These are phyloP conservation scores for Mycena maculata DNA, from an alignment of 768 basidiomycete species.

Conservation along the genomic window DNA sequence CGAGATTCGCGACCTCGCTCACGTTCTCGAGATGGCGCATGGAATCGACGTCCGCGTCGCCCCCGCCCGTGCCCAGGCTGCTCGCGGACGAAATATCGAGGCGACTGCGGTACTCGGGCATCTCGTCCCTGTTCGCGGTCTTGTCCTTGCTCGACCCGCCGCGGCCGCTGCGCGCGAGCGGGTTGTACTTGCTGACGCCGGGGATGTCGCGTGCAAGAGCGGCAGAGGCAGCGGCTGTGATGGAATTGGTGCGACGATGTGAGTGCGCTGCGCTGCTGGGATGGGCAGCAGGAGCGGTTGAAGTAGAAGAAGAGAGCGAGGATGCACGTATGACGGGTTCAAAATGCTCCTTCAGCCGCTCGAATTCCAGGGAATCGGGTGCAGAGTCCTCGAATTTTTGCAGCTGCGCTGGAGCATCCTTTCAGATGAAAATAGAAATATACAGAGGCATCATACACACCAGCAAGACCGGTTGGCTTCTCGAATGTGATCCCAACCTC, in stretches of 20 bases:
- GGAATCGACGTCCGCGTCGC: constrained; percentile 77
- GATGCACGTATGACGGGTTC: constrained; percentile 92
- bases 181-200: constrained; percentile 83
- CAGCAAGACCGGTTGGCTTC: constrained; percentile 94
- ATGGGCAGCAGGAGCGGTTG: constrained; percentile 54
- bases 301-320: constrained; percentile 74
- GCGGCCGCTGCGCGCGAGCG: constrained; percentile 61
- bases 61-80: constrained; percentile 66
- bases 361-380: constrained; percentile 89
- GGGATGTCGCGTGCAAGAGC: constrained; percentile 90
- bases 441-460: constrained; percentile 55
- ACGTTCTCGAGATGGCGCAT: constrained; percentile 72
- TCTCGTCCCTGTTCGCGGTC: constrained; percentile 78
- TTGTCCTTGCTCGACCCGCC: constrained; percentile 68
- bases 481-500: constrained; percentile 94
- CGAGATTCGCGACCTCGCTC: constrained; percentile 74
- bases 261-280: constrained; percentile 66
- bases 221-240: constrained; percentile 90
- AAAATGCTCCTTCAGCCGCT: constrained; percentile 95
- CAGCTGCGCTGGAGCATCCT: constrained; percentile 75
- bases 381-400: constrained; percentile 91
- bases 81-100: constrained; percentile 71
- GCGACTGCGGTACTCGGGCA: constrained; percentile 80
- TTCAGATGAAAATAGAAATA: constrained; percentile 18
- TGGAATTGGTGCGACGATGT: constrained; percentile 83